phyloP scores from a whole-genome alignment of 495 filamentous ascomycete genomes.

The Parmelia sp. region DNA sequence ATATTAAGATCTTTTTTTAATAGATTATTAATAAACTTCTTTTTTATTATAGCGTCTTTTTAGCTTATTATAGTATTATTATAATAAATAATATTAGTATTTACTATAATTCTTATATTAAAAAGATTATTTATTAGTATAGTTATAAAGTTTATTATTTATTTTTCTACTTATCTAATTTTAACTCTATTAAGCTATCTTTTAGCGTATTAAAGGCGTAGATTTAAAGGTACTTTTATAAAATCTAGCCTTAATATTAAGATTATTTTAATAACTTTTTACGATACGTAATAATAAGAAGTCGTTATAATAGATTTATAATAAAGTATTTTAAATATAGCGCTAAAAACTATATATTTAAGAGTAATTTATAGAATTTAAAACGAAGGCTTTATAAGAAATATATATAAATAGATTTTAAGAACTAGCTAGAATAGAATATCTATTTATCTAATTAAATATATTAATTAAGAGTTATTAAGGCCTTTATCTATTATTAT shows the following conservation, averaged over 20 bases:
- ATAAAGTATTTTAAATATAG: neutral
- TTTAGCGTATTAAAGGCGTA: neutral
- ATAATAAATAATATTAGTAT: neutral
- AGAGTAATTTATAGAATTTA: neutral
- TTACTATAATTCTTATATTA: neutral
- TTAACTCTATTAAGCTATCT: neutral
- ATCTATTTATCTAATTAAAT: too few relatives aligned
- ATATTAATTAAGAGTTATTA: neutral
- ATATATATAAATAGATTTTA: neutral
- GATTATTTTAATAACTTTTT: neutral
- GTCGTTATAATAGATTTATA: neutral
- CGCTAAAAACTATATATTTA: neutral
- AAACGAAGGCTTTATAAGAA: neutral
- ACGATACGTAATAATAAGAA: neutral
- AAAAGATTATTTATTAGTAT: neutral
- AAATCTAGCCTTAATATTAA: neutral
- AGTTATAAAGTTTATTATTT: neutral
- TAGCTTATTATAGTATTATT: neutral
- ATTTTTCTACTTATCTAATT: neutral
- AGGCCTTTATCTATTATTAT: neutral
- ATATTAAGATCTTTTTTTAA: constrained; percentile 6
- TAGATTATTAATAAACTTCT: neutral
- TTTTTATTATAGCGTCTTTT: constrained; percentile 1
- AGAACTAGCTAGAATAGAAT: neutral
- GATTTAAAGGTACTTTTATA: neutral